These are phyloP conservation scores for Suhomyces emberorum DNA, from an alignment of 805 yeast species.

Conservation along the genomic window DNA sequence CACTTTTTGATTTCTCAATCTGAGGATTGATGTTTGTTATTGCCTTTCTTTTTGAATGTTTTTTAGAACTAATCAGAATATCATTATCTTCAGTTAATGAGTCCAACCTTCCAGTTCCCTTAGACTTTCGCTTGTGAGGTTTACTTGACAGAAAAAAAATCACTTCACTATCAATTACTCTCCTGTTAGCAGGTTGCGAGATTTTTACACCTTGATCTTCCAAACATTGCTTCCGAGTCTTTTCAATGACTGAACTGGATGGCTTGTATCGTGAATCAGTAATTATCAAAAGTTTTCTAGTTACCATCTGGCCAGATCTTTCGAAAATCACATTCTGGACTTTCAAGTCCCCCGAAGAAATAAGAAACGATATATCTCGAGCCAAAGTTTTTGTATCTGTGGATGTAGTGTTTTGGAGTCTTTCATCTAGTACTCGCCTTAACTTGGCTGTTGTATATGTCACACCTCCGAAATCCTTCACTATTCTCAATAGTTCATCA, in stretches of 20 bases:
- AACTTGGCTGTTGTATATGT: constrained; percentile 31
- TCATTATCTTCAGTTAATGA: constrained; percentile 13
- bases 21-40: background rate
- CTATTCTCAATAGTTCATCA: constrained; percentile 24
- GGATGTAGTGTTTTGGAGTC: constrained; percentile 22
- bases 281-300: constrained; percentile 31
- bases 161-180: constrained; percentile 29
- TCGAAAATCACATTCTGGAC: constrained; percentile 21
- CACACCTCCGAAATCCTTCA: constrained; percentile 38
- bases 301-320: constrained; percentile 24
- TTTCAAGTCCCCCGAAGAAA: constrained; percentile 19
- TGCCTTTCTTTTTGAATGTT: constrained; percentile 4
- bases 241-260: constrained; percentile 24
- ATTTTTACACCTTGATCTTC: constrained; percentile 21
- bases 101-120: constrained; percentile 20
- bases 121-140: constrained; percentile 5
- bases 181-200: constrained; percentile 13
- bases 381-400: constrained; percentile 40
- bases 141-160: constrained; percentile 14
- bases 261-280: constrained; percentile 27
- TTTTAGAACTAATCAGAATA: background rate
- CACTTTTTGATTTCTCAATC: constrained; percentile 1
- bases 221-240: constrained; percentile 22
- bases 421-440: constrained; percentile 30
- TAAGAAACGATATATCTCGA: constrained; percentile 33